Conservation (phyloP, 1,139 yeast species). For the Sugiyamaella grinbergsii region DNA sequence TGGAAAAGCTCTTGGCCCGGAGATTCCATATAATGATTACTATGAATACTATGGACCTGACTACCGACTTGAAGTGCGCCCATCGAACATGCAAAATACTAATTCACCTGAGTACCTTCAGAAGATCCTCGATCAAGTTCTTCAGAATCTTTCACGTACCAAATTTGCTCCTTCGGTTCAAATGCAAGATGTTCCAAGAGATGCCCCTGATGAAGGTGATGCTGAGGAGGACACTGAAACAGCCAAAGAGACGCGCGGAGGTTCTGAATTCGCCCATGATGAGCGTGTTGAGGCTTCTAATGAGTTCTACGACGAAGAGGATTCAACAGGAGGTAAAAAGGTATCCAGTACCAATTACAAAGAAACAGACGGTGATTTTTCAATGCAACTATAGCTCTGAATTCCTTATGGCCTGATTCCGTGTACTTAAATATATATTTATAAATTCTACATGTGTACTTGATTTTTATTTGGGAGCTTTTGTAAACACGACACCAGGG, state of each 20-base stretch:
- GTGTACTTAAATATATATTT: neutral
- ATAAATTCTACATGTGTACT: neutral
- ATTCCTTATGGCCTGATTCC: neutral
- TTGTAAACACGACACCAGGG: too few species aligned
- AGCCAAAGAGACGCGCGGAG: conserved; percentile 89
- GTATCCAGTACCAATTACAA: conserved; percentile 27
- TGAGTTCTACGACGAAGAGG: conserved; percentile 46
- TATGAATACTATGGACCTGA: conserved; percentile 98
- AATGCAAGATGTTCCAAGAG: conserved; percentile 85
- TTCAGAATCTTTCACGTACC: conserved; percentile 79
- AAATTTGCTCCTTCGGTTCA: conserved; percentile 96
- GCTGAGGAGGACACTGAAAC: conserved; percentile 68
- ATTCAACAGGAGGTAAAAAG: conserved; percentile 37
- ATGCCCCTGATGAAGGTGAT: conserved; percentile 69
- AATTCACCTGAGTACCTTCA: conserved; percentile 91
- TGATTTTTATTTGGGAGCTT: too few species aligned
- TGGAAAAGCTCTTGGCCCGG: conserved; percentile 73
- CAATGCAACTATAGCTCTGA: conserved; percentile 10
- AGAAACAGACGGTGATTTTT: conserved; percentile 13
- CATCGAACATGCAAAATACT: conserved; percentile 95
- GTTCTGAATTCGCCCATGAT: conserved; percentile 83
- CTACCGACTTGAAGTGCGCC: conserved; percentile 78
- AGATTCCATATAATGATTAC: conserved; percentile 93
- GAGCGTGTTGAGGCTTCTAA: conserved; percentile 50
- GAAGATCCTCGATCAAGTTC: conserved; percentile 76